Base-by-base conservation (phyloP, 148 eudicot genomes). In the Amaranthus hypochondriacus region DNA sequence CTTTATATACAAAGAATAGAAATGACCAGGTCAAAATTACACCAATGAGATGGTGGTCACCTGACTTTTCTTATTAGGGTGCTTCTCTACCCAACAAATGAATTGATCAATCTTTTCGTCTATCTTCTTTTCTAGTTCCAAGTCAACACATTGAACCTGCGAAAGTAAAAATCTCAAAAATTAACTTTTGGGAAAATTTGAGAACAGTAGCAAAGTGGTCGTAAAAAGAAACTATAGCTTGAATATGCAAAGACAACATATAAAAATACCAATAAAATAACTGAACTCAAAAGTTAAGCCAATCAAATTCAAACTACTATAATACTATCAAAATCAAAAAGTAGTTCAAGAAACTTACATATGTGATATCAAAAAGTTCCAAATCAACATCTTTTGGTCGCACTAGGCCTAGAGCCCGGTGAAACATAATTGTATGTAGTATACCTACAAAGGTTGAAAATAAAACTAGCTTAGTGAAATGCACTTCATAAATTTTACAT, bases 21-120 rank as follows among this genome's bases (percentile, higher is more conserved):
- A 7, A 50, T 39, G 10, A 56, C 9, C 68, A 72, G 62, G 4
- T 21, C 69, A 43, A 62, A 39, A 70, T 42, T 55, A n/a, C 44
- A 54, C 15, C 3, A 5, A 69, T 42, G 42, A 76, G 56, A 63
- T 63, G 50, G 5, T 46, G 64, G n/a, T 46, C 62, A 95, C 99
- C 97, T 95, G 99, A 78, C 89, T 92, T 82, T 95, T 95, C 89
- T 92, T 95, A 82, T 92, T 92, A 9, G 97, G 97, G 83, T 95
- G 92, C 79, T 95, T 95, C 77, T 95, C 99, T 58, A 92, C 99
- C 87, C 87, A 88, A 57, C 79, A 85, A 55, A 92, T 85, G 84
- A 95, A 92, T 75, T 90, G 99, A 39, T 89, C 91, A 80, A 95
- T 90, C 88, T 92, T 95, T 79, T 92, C 99, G 70, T 95, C 96